Conservation (phyloP, 2,329 filamentous ascomycete genomes). For the Neofusicoccum ribis region DNA sequence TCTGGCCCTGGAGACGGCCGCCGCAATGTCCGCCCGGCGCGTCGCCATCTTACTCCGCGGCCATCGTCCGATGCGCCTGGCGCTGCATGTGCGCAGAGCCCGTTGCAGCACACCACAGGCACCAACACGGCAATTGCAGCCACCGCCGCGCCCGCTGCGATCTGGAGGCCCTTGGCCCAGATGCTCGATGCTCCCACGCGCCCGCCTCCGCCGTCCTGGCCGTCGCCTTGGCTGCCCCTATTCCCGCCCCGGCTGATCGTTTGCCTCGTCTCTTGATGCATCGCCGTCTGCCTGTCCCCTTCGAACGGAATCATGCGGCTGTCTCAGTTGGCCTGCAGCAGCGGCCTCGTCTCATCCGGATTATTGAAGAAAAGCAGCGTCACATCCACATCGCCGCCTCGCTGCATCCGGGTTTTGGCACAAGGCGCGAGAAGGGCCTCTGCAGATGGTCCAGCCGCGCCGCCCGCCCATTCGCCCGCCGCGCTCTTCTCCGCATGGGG, state of each 20-base stretch:
- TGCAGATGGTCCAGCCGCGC: constrained; percentile 8
- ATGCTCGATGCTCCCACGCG: too few species aligned
- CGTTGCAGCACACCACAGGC: background rate
- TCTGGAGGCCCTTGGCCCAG: too few species aligned
- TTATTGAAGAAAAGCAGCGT: constrained; percentile 12
- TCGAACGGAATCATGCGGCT: background rate
- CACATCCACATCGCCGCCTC: background rate
- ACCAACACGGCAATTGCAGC: background rate
- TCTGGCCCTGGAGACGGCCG: background rate
- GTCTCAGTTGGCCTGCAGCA: constrained; percentile 9
- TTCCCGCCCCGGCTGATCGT: background rate
- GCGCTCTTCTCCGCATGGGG: constrained; percentile 3
- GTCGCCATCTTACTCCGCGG: background rate
- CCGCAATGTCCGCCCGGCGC: background rate
- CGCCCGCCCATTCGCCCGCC: background rate
- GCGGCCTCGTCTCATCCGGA: background rate
- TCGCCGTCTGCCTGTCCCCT: background rate
- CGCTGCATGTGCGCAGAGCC: background rate
- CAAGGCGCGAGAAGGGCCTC: background rate
- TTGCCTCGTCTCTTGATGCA: constrained; percentile 5
- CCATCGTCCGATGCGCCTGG: background rate
- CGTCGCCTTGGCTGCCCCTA: background rate
- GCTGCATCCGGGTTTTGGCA: constrained; percentile 13
- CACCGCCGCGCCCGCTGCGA: background rate
- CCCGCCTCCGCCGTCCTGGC: background rate